Evolutionary conservation across 1,284 basidiomycete species (phyloP).

Genomic region (Cryptococcus floricola): DNA sequence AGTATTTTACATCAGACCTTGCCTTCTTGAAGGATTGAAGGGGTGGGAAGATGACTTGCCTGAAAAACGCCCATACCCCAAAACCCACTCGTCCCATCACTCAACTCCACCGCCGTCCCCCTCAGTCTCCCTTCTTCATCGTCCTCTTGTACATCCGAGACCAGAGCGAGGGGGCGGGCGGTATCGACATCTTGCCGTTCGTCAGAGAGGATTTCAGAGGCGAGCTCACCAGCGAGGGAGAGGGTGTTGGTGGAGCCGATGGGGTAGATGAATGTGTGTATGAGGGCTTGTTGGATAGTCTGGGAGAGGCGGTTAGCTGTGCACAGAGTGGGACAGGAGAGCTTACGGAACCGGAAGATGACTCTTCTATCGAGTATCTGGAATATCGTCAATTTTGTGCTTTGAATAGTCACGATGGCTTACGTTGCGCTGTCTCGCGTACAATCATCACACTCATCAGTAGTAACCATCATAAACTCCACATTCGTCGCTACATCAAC

Average conservation of each 20-base stretch:
- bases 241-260: conserved; percentile 20
- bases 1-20: not conserved
- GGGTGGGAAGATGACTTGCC: conserved; percentile 18
- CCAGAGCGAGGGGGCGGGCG: conserved; percentile 9
- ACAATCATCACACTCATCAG: conserved; percentile 26
- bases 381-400: not conserved
- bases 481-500: conserved; percentile 33
- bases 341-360: conserved; percentile 24
- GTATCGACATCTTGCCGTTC: conserved; percentile 18
- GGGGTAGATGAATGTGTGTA: conserved; percentile 31
- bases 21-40: not conserved
- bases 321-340: not conserved
- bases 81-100: conserved; percentile 34
- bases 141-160: conserved; percentile 8
- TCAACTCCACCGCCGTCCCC: conserved; percentile 10
- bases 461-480: conserved; percentile 34
- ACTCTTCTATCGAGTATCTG: conserved; percentile 8
- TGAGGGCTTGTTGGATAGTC: conserved; percentile 15
- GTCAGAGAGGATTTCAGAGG: conserved; percentile 25
- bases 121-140: conserved; percentile 2
- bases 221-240: conserved; percentile 17
- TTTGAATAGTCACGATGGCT: not conserved
- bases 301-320: not conserved
- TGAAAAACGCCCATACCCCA: conserved; percentile 42
- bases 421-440: conserved; percentile 15